phyloP scores from a whole-genome alignment of 768 basidiomycete species.

The Leccinum imitatum region DNA sequence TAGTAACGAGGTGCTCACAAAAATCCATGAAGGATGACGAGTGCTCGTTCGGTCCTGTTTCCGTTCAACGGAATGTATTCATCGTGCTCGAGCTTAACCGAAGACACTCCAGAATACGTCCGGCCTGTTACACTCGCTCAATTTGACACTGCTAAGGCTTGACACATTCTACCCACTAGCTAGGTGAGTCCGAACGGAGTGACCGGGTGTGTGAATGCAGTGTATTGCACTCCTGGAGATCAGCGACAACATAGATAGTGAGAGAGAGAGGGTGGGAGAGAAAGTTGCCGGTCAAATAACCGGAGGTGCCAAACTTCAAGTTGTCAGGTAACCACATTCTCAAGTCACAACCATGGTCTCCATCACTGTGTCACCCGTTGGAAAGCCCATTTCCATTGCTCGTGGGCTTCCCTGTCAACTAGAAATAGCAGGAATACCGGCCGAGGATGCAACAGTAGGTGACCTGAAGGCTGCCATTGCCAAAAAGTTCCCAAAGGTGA shows the following conservation, averaged over 20 bases:
- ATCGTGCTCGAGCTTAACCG: slow-evolving; percentile 35
- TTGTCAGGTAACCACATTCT: neutral
- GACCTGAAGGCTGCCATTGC: slow-evolving; percentile 71
- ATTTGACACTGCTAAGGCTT: neutral
- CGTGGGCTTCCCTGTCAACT: slow-evolving; percentile 51
- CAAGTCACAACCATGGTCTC: slow-evolving; percentile 42
- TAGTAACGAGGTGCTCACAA: slow-evolving; percentile 42
- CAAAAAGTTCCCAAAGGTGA: slow-evolving; percentile 51
- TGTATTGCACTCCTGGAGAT: slow-evolving; percentile 1
- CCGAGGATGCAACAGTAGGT: slow-evolving; percentile 53
- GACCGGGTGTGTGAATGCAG: neutral
- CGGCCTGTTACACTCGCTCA: slow-evolving; percentile 24
- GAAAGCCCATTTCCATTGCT: slow-evolving; percentile 47
- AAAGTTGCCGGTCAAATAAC: neutral
- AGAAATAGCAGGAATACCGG: slow-evolving; percentile 44
- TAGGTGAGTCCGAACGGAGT: slow-evolving; percentile 1
- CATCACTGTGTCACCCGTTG: slow-evolving; percentile 52
- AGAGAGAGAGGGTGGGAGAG: neutral
- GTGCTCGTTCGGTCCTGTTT: slow-evolving; percentile 39
- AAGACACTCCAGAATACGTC: slow-evolving; percentile 13
- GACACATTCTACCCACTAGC: slow-evolving; percentile 3
- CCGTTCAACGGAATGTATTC: slow-evolving; percentile 27
- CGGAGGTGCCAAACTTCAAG: neutral
- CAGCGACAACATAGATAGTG: slow-evolving; percentile 13
- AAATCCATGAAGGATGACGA: slow-evolving; percentile 63